Base-by-base conservation (phyloP, 306 rosid genomes). In the Vachellia pachyceras region DNA sequence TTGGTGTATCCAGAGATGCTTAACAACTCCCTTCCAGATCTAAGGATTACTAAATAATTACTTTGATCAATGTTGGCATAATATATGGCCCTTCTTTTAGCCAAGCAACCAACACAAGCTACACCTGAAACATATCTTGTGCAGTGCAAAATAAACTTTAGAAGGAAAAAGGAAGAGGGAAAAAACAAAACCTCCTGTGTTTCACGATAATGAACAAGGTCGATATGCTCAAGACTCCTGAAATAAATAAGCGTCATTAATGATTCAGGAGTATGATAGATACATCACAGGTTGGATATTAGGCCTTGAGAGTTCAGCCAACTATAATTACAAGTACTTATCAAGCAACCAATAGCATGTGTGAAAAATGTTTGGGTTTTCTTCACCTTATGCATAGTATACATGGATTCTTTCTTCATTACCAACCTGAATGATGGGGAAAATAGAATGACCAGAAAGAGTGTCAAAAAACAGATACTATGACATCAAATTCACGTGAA, bases 121-220 rank as follows among this genome's bases (percentile, higher is more conserved):
- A 76, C 73, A 77, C 3, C 68, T 65, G 64, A 44, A 37, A 25
- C 73, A 78, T 20, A 33, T 35, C 60, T 73, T 79, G 40, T 84
- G 55, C 65, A n/a, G 54, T n/a, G 41, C 33, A 77, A 75, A 80
- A 44, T 65, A 23, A 80, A 63, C 70, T 83, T 37, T 69, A 23
- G 69, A 64, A 22, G 58, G 78, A 77, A 50, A 70, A 77, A 50
- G 66, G 23, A 45, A 65, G 75, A 77, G 69, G 40, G 79, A 17
- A 35, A 72, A 40, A 76, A 70, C 68, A 82, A 80, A 82, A 92
- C 98, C 97, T 96, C 99, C 49, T 90, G 94, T 54, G 90, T 92
- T 88, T 93, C 98, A 60, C 97, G 99, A 79, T 96, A 96, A 89
- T 96, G 99, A 85, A 96, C 99, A 75, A 96, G 98, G 86, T 93